Percentiles rank a stretch among this genome's conserved stretches.
These are phyloP conservation scores for Aureobasidium musti DNA, from an alignment of 2,329 filamentous ascomycete species.

Conservation along the genomic window DNA sequence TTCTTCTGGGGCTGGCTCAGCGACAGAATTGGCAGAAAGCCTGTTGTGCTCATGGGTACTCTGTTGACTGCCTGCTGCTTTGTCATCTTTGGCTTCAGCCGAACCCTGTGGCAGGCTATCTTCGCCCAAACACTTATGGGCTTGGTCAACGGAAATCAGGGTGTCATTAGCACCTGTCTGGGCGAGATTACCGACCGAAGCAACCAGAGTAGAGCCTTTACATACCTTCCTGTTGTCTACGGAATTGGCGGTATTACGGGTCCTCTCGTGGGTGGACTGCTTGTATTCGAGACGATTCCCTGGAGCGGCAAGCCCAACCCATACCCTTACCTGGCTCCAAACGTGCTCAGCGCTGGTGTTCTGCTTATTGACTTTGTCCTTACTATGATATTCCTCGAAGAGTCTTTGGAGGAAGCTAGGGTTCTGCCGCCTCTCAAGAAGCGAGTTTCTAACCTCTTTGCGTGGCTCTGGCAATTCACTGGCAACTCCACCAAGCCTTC, in stretches of 20 bases:
- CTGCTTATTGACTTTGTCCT: conserved; percentile 72
- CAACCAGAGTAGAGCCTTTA: conserved; percentile 92
- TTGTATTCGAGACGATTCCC: conserved; percentile 67
- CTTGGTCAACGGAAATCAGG: conserved; percentile 90
- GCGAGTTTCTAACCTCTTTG: conserved; percentile 62
- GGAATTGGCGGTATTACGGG: conserved; percentile 91
- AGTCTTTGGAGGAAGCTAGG: conserved; percentile 72
- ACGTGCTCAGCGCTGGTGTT: conserved; percentile 73
- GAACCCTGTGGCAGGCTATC: conserved; percentile 78
- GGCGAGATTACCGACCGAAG: conserved; percentile 94
- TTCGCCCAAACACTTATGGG: conserved; percentile 89
- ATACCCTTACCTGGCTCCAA: conserved; percentile 84
- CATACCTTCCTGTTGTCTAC: conserved; percentile 94
- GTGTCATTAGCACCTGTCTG: conserved; percentile 87
- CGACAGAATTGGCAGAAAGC: conserved; percentile 77
- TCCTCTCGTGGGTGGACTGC: conserved; percentile 81
- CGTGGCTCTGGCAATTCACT: conserved; percentile 70
- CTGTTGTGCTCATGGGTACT: conserved; percentile 79
- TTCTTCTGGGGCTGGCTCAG: conserved; percentile 87
- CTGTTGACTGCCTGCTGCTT: conserved; percentile 81
- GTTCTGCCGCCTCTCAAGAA: conserved; percentile 62
- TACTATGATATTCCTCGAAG: conserved; percentile 78
- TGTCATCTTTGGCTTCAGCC: conserved; percentile 82
- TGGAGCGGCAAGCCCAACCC: conserved; percentile 55
- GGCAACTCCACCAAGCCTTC: conserved; percentile 57